Evolutionary conservation across 148 eudicot genomes (phyloP).

Genomic region (Camellia granthamiana): DNA sequence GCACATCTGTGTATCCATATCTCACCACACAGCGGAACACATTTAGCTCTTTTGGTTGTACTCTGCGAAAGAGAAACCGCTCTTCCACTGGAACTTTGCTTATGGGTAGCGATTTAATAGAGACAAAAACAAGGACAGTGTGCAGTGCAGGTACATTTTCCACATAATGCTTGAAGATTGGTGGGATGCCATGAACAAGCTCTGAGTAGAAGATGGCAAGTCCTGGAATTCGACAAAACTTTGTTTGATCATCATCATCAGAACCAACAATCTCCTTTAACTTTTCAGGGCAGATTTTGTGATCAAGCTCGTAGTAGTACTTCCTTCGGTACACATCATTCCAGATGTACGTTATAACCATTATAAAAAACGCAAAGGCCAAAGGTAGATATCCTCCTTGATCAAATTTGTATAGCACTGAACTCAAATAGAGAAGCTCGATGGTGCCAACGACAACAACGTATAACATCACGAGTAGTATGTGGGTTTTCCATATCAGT

Average conservation of each 20-base stretch:
- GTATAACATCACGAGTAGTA: slow-evolving; percentile 25
- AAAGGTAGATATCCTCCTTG: slow-evolving; percentile 47
- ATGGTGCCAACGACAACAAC: slow-evolving; percentile 25
- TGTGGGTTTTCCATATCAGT: slow-evolving; percentile 40
- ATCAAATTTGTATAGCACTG: slow-evolving; percentile 44
- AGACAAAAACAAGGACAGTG: slow-evolving; percentile 36
- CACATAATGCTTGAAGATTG: slow-evolving; percentile 41
- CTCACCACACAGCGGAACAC: slow-evolving; percentile 49
- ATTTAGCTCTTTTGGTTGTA: slow-evolving; percentile 23
- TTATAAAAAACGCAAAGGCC: slow-evolving; percentile 30
- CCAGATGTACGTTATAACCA: slow-evolving; percentile 40
- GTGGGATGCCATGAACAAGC: slow-evolving; percentile 50
- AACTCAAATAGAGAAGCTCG: slow-evolving; percentile 33
- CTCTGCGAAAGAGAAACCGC: slow-evolving; percentile 43
- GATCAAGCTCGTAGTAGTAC: slow-evolving; percentile 38
- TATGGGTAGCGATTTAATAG: slow-evolving; percentile 41
- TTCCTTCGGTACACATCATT: slow-evolving; percentile 35
- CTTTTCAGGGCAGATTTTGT: slow-evolving; percentile 34
- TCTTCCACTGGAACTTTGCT: slow-evolving; percentile 45
- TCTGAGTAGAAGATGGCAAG: slow-evolving; percentile 47
- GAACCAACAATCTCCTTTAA: slow-evolving; percentile 15
- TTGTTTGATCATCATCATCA: not conserved
- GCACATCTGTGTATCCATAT: slow-evolving; percentile 41
- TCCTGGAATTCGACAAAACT: slow-evolving; percentile 34
- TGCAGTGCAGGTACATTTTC: slow-evolving; percentile 40